phyloP scores from a whole-genome alignment of 441 rosid species.

The Adansonia gregorii region DNA sequence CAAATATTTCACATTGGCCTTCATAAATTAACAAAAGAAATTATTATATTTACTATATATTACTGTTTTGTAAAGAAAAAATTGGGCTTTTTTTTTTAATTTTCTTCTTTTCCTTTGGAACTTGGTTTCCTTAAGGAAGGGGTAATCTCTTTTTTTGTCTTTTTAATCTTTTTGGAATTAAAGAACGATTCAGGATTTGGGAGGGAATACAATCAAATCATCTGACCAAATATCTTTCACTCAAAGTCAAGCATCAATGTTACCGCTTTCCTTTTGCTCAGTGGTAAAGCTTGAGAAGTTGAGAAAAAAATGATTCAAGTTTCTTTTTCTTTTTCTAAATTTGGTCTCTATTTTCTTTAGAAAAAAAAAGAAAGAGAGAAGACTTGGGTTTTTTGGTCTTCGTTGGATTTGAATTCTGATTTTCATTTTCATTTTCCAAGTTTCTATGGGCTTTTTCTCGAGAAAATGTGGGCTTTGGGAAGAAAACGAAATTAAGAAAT shows the following conservation, averaged over 20 bases:
- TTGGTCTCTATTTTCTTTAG: not conserved
- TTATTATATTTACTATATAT: not conserved
- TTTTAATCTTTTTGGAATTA: not conserved
- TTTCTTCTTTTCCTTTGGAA: no score
- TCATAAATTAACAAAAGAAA: not conserved
- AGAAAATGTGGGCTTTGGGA: slow-evolving; percentile 3
- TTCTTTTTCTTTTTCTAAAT: not conserved
- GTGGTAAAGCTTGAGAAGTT: not conserved
- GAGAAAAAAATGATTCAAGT: no score
- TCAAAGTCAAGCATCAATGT: not conserved
- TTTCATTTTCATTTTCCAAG: not conserved
- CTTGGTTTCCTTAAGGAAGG: not conserved
- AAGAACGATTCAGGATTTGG: not conserved
- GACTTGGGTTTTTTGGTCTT: slow-evolving; percentile 6
- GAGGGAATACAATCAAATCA: not conserved
- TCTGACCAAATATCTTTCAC: not conserved
- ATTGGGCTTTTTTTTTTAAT: not conserved
- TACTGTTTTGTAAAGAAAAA: not conserved
- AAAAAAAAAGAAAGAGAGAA: not conserved
- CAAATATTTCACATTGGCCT: not conserved
- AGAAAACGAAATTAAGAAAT: not conserved
- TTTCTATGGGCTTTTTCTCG: not conserved
- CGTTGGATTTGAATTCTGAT: not conserved
- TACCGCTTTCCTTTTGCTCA: not conserved
- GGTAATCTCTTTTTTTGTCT: not conserved